Percentiles rank a stretch among this genome's conserved stretches.
These are phyloP conservation scores for Exophiala sp. DNA, from an alignment of 2,329 filamentous ascomycete species.

Conservation along the genomic window DNA sequence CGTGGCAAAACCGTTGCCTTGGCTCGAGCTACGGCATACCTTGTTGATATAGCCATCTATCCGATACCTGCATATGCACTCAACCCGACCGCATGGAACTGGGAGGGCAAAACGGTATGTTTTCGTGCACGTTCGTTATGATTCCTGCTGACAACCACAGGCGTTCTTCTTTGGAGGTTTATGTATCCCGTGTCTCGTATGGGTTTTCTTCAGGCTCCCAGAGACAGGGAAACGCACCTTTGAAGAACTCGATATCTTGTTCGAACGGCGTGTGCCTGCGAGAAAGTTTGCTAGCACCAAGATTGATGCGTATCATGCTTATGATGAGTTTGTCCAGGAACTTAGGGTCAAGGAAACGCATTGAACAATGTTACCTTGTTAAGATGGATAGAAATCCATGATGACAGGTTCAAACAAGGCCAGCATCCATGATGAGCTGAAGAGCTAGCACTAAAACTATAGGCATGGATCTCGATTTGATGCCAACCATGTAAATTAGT, in stretches of 20 bases:
- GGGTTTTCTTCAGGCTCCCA: conserved; percentile 74
- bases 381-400: too few species aligned
- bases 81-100: conserved; percentile 33
- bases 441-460: too few species aligned
- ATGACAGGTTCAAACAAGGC: too few species aligned
- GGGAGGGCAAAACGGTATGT: conserved; percentile 35
- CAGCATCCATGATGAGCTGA: too few species aligned
- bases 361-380: too few species aligned
- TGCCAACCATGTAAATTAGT: too few species aligned
- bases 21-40: conserved; percentile 42
- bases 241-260: conserved; percentile 43
- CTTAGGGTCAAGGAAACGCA: too few species aligned
- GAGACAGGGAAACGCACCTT: conserved; percentile 58
- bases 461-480: too few species aligned
- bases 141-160: conserved; percentile 33
- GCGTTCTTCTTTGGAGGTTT: conserved; percentile 69
- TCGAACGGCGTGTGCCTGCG: conserved; percentile 37
- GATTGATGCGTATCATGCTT: conserved; percentile 27
- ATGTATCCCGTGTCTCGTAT: conserved; percentile 74
- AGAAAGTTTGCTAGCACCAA: conserved; percentile 35
- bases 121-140: conserved; percentile 26
- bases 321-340: background rate
- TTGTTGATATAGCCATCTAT: conserved; percentile 30
- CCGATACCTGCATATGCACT: conserved; percentile 28
- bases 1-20: conserved; percentile 54